Conservation (phyloP, 1,284 basidiomycete genomes). For the Tylopilus sp. region DNA sequence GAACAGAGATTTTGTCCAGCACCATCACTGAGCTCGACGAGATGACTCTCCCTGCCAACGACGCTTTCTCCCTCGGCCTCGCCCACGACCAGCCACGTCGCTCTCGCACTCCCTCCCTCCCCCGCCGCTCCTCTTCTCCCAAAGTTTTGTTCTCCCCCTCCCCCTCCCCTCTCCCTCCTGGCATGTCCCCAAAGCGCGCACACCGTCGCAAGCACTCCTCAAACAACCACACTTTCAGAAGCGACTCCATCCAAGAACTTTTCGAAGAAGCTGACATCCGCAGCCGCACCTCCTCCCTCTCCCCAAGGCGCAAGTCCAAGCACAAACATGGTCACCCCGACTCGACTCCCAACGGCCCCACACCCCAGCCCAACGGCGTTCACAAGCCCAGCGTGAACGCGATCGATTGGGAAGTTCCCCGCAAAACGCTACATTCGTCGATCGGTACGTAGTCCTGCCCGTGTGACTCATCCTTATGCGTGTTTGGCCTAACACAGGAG, state of each 20-base stretch:
- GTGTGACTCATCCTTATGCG: conserved; percentile 12
- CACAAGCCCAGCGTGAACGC: conserved; percentile 30
- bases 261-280: conserved; percentile 34
- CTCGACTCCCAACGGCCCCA: conserved; percentile 16
- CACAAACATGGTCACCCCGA: conserved; percentile 25
- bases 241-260: conserved; percentile 38
- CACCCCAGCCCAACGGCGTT: conserved; percentile 17
- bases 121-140: conserved; percentile 55
- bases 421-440: conserved; percentile 91
- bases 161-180: conserved; percentile 18
- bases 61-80: conserved; percentile 61
- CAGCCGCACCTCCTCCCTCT: conserved; percentile 2
- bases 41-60: conserved; percentile 63
- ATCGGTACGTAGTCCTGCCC: conserved; percentile 72
- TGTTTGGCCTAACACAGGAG: conserved; percentile 10
- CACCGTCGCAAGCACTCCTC: conserved; percentile 27
- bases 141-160: conserved; percentile 52
- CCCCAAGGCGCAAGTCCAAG: conserved; percentile 31
- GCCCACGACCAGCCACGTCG: conserved; percentile 55
- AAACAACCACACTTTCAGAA: conserved; percentile 22
- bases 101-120: conserved; percentile 42
- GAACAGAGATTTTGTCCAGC: conserved; percentile 7
- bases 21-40: background rate
- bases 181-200: conserved; percentile 31
- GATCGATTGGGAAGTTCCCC: conserved; percentile 87